phyloP scores from a whole-genome alignment of 495 filamentous ascomycete genomes.

The Hyaloscypha variabilis region DNA sequence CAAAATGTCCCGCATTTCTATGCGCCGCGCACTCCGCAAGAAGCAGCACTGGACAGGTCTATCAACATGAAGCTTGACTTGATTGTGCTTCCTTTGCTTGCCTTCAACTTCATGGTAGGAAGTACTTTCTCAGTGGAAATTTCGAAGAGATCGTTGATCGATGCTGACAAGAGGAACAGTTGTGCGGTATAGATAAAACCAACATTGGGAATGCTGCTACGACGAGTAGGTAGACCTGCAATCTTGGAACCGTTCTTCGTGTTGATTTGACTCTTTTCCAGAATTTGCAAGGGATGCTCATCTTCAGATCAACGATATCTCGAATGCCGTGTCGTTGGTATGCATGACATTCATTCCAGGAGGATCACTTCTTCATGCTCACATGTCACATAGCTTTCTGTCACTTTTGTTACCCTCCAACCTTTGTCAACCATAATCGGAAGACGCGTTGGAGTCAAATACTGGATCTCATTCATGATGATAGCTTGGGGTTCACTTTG shows the following conservation, averaged over 20 bases:
- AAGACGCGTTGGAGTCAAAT: not conserved
- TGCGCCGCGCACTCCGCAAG: not conserved
- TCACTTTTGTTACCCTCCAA: not conserved
- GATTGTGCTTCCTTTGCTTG: not conserved
- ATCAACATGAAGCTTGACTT: not conserved
- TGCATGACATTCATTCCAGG: not conserved
- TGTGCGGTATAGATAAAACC: not conserved
- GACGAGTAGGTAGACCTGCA: not conserved
- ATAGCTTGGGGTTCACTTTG: not conserved
- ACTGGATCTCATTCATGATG: conserved; percentile 1
- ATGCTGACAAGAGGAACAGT: not conserved
- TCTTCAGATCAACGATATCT: not conserved
- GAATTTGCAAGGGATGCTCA: not conserved
- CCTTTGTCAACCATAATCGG: not conserved
- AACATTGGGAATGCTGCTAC: not conserved
- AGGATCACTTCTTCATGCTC: not conserved
- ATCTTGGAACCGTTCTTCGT: no score
- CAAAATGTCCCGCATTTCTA: not conserved
- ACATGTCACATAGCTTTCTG: not conserved
- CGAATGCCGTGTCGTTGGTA: not conserved
- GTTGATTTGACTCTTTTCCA: not conserved
- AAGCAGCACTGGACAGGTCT: not conserved
- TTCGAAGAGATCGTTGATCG: not conserved
- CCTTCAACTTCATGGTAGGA: not conserved
- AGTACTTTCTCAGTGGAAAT: not conserved